phyloP scores from a whole-genome alignment of 805 yeast genomes.

The Metschnikowia kunwiensis region DNA sequence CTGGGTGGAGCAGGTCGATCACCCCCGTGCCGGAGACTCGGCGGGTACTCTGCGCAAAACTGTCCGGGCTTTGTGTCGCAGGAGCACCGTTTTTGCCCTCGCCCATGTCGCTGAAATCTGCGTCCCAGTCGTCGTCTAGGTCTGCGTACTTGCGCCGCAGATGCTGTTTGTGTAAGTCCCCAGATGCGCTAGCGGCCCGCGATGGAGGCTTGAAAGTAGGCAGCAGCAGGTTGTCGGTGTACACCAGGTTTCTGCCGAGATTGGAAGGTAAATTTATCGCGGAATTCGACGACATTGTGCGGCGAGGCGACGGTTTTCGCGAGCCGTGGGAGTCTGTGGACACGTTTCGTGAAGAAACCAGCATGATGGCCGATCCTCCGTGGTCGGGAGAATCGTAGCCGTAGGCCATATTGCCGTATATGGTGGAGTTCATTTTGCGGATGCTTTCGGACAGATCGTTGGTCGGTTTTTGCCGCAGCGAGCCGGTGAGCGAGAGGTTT shows the following conservation, averaged over 20 bases:
- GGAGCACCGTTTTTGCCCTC: slow-evolving; percentile 16
- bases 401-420: slow-evolving; percentile 38
- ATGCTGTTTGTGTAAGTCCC: slow-evolving; percentile 7
- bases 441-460: slow-evolving; percentile 15
- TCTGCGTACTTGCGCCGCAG: slow-evolving; percentile 49
- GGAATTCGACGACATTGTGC: slow-evolving; percentile 4
- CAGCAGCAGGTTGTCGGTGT: slow-evolving; percentile 1
- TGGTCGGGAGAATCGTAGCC: slow-evolving; percentile 19
- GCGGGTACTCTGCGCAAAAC: background rate
- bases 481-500: slow-evolving; percentile 39
- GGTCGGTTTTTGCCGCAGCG: slow-evolving; percentile 15
- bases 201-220: slow-evolving; percentile 2
- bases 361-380: slow-evolving; percentile 11
- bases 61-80: background rate
- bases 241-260: background rate
- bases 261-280: slow-evolving; percentile 1
- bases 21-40: slow-evolving; percentile 18
- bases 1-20: slow-evolving; percentile 39
- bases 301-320: background rate
- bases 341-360: background rate
- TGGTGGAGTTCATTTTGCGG: slow-evolving; percentile 33
- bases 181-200: slow-evolving; percentile 8
- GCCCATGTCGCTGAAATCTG: slow-evolving; percentile 47
- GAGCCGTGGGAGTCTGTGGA: background rate
- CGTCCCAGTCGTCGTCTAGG: slow-evolving; percentile 92